Conservation (phyloP, 306 rosid species). For the Castanea mollissima region DNA sequence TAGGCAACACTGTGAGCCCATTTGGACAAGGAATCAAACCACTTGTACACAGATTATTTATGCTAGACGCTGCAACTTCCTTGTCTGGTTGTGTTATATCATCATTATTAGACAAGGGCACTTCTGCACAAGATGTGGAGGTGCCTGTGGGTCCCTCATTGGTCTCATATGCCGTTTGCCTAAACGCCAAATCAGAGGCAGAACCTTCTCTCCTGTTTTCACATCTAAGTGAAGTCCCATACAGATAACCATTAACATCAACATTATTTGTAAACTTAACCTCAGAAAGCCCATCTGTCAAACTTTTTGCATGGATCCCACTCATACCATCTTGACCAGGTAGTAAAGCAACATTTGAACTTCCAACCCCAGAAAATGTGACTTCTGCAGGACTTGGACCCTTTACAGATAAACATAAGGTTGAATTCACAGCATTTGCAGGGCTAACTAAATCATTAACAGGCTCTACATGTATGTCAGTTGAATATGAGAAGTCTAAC, state of each 20-base stretch:
- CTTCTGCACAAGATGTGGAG: slow-evolving; percentile 33
- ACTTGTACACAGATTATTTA: slow-evolving; percentile 19
- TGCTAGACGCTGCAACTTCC: slow-evolving; percentile 30
- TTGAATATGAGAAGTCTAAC: slow-evolving; percentile 35
- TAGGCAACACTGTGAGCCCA: slow-evolving; percentile 31
- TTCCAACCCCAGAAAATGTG: slow-evolving; percentile 40
- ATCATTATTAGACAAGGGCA: slow-evolving; percentile 35
- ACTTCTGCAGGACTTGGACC: slow-evolving; percentile 36
- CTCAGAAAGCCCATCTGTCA: slow-evolving; percentile 29
- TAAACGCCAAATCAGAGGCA: slow-evolving; percentile 18
- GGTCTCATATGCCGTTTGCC: slow-evolving; percentile 28
- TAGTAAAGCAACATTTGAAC: slow-evolving; percentile 33
- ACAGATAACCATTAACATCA: slow-evolving; percentile 25
- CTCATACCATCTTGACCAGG: slow-evolving; percentile 25
- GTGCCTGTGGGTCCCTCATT: slow-evolving; percentile 32
- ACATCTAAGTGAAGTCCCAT: slow-evolving; percentile 28
- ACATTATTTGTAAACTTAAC: slow-evolving; percentile 25
- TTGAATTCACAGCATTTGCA: slow-evolving; percentile 35
- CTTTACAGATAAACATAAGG: slow-evolving; percentile 24
- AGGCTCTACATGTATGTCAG: slow-evolving; percentile 30
- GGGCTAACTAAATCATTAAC: slow-evolving; percentile 27
- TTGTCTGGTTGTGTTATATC: slow-evolving; percentile 31
- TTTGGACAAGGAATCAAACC: slow-evolving; percentile 35
- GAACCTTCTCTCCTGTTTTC: slow-evolving; percentile 43
- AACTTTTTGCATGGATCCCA: slow-evolving; percentile 26